phyloP scores from a whole-genome alignment of 1,284 basidiomycete species.

The Fomitopsis schrenkii region DNA sequence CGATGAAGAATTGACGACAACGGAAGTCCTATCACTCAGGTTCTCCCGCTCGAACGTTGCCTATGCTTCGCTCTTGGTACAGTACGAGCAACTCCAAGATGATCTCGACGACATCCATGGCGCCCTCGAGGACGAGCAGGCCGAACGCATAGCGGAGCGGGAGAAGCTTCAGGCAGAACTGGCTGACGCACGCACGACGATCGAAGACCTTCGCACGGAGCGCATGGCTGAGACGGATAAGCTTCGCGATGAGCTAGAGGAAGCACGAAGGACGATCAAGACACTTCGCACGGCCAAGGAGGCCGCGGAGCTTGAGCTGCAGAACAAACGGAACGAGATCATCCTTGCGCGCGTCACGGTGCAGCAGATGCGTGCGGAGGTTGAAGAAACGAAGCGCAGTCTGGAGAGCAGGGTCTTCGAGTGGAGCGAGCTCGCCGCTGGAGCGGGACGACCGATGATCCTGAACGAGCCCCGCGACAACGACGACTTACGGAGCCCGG shows the following conservation, averaged over 20 bases:
- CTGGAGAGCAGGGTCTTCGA: not conserved
- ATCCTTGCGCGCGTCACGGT: not conserved
- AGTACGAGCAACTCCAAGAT: not conserved
- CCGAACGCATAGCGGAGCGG: not conserved
- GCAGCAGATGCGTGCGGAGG: not conserved
- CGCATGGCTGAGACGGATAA: not conserved
- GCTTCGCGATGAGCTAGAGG: not conserved
- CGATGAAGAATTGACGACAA: not conserved
- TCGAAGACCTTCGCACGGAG: not conserved
- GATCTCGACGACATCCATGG: not conserved
- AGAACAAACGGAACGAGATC: not conserved
- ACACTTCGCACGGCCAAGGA: not conserved
- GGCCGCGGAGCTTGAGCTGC: not conserved
- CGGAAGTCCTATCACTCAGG: not conserved
- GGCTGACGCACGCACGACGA: not conserved
- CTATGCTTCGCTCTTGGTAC: not conserved
- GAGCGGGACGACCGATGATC: not conserved
- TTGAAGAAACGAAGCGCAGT: not conserved
- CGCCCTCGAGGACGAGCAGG: not conserved
- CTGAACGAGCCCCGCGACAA: not conserved
- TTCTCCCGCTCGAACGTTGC: not conserved
- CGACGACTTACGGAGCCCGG: not conserved
- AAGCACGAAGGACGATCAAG: not conserved
- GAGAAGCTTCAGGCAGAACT: not conserved
- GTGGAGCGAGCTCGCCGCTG: not conserved